phyloP scores from a whole-genome alignment of 129 eudicot species.

The Dittrichia graveolens region DNA sequence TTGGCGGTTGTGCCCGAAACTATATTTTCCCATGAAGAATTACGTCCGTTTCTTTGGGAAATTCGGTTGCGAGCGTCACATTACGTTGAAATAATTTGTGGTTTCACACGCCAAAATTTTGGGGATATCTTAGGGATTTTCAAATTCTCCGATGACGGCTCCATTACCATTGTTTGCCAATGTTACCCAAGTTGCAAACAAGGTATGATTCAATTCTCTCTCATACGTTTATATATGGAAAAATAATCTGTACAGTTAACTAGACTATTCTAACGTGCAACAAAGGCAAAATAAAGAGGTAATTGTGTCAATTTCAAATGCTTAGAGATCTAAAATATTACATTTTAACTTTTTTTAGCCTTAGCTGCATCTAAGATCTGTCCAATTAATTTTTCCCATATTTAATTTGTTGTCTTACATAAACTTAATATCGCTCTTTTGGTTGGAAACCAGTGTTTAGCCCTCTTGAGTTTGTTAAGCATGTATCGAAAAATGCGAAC shows the following conservation, averaged over 20 bases:
- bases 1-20: background rate
- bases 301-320: too few relatives aligned
- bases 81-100: constrained; percentile 27
- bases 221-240: background rate
- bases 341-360: too few relatives aligned
- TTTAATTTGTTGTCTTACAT: background rate
- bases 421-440: background rate
- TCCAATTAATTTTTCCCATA: too few relatives aligned
- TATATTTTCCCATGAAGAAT: constrained; percentile 13
- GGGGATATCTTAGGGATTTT: constrained; percentile 28
- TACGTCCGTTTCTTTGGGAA: background rate
- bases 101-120: constrained; percentile 21
- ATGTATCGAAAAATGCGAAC: constrained; percentile 17
- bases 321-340: too few relatives aligned
- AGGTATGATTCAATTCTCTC: constrained; percentile 18
- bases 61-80: background rate
- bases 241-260: too few relatives aligned
- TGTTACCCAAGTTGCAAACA: constrained; percentile 16
- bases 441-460: background rate
- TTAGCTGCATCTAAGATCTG: too few relatives aligned
- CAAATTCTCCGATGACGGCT: constrained; percentile 27
- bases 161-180: constrained; percentile 21
- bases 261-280: too few relatives aligned
- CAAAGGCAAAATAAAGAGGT: too few relatives aligned
- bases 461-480: constrained; percentile 38